Evolutionary conservation across 176 grass and related monocot genomes (phyloP), one percentile per base, ranked within the genome.

Genomic region (Oryza glumipatula): DNA sequence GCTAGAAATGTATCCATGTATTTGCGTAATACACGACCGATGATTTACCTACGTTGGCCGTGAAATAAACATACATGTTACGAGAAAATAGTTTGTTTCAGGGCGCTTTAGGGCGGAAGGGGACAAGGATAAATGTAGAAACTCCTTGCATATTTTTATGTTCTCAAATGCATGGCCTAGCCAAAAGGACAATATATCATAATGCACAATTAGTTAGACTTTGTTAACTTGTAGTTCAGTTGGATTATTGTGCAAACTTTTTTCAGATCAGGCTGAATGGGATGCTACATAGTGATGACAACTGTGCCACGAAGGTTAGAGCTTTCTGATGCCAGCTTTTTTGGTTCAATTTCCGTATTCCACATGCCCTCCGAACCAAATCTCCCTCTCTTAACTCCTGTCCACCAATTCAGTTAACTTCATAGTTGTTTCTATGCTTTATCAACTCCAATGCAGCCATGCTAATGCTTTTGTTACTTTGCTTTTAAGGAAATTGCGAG

Each of bases 251-350:
- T 65, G 11, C 35, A 52, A 24, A 26, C 21, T 1, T 68, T 75
- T 88, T 93, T 72, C 93, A 98, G 95, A 91, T 98, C 88, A 95
- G 87, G 73, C 87, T 95, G 81, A 95, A 90, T 73, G 96, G 91
- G 64, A 92, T 98, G 85, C 81, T 98, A 70, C 96, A 98, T 87
- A 88, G 80, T 47, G 93, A 95, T 67, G 91, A 92, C 76, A 98
- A 88, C 49, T 91, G 77, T 72, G 96, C 96, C 38, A 90, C 87
- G 21, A 94, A 95, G 93, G 93, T 98, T 68, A 72, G 77, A 82
- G 70, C 17, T 65, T 80, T 19, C 44, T 45, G 30, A 7, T 71
- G 33, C 65, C 21, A 48, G 70, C 13, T 4, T 11, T 65, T 64
- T 56, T 44, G 35, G n/a, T 70, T 76, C 49, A 41, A 65, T 44